Conservation (phyloP, 331 rosid genomes). For the Saraca asoca region DNA sequence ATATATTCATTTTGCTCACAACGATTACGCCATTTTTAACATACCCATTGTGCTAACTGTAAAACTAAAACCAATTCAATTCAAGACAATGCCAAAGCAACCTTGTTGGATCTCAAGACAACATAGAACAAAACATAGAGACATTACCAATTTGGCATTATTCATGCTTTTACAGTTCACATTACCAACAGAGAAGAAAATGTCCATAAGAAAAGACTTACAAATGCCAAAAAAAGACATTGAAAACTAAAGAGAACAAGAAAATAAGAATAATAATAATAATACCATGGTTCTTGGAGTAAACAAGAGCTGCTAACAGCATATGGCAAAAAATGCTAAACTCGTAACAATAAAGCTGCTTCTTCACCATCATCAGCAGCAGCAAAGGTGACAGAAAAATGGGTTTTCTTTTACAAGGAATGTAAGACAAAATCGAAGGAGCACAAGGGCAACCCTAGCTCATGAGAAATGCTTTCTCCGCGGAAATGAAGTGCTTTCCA, state of each 20-base stretch:
- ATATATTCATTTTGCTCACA: too few species aligned
- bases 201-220: background rate
- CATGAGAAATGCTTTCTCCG: conserved; percentile 20
- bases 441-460: conserved; percentile 33
- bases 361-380: conserved; percentile 52
- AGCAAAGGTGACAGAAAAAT: conserved; percentile 26
- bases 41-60: too few species aligned
- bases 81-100: too few species aligned
- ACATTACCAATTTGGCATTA: conserved; percentile 1
- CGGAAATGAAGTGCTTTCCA: conserved; percentile 16
- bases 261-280: background rate
- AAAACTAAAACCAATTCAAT: too few species aligned
- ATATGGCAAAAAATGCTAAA: conserved; percentile 44
- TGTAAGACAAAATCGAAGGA: conserved; percentile 12
- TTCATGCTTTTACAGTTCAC: conserved; percentile 10
- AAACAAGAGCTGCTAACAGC: conserved; percentile 58
- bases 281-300: conserved; percentile 76
- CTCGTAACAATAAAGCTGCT: conserved; percentile 40
- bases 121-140: conserved; percentile 17
- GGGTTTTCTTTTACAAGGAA: conserved; percentile 39
- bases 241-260: background rate
- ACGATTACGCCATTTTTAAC: too few species aligned
- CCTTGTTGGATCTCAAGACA: too few species aligned
- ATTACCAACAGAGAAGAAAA: background rate
- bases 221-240: background rate